phyloP scores from a whole-genome alignment of 75 land plant genomes.

The Isoetes taiwanensis region DNA sequence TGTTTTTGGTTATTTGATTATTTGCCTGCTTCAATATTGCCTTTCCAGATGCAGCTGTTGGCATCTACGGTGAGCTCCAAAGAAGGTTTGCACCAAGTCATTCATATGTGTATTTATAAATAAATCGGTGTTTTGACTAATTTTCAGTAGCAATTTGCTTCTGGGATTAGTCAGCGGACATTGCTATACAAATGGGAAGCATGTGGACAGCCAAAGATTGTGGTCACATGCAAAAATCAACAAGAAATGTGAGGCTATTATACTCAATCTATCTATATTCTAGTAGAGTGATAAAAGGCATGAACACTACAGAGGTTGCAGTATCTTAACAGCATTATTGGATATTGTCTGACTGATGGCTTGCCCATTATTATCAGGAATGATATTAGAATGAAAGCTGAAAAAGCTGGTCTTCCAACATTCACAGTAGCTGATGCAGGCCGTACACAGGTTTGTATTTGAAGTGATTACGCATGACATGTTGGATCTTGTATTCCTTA shows the following conservation, averaged over 20 bases:
- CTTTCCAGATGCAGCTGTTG: slow-evolving; percentile 1
- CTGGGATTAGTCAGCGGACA: neutral
- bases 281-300: no score
- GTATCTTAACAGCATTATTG: no score
- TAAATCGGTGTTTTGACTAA: no score
- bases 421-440: slow-evolving; percentile 5
- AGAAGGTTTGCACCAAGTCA: neutral
- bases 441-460: slow-evolving; percentile 5
- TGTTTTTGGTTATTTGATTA: neutral
- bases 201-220: slow-evolving; percentile 4
- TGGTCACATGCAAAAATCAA: neutral
- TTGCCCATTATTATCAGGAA: neutral
- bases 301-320: no score
- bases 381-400: neutral
- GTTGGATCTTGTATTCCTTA: no score
- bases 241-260: slow-evolving; percentile 4
- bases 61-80: neutral
- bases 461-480: no score
- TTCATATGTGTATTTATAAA: no score
- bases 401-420: slow-evolving; percentile 4
- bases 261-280: no score
- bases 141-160: neutral
- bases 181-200: slow-evolving; percentile 4
- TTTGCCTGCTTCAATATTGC: neutral
- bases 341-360: no score